Evolutionary conservation across 805 yeast species (phyloP).

Genomic region (Candida maris): DNA sequence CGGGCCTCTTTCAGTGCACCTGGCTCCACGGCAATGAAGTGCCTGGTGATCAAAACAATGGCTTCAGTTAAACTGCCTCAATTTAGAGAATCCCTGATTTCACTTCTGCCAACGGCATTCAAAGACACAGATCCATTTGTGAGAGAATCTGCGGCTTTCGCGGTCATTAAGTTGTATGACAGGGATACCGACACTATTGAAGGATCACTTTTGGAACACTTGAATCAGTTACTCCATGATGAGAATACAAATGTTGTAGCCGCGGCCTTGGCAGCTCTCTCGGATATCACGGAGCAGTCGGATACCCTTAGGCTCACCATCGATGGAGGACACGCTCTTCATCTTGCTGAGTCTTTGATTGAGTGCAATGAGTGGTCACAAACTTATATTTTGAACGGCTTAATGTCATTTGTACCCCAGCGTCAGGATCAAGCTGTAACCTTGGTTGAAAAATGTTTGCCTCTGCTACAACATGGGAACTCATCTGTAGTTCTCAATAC

Average conservation of each 20-base stretch:
- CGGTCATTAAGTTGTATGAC: slow-evolving; percentile 65
- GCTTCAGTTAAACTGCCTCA: slow-evolving; percentile 55
- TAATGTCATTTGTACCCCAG: slow-evolving; percentile 70
- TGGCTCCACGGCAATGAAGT: slow-evolving; percentile 43
- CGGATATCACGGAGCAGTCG: slow-evolving; percentile 58
- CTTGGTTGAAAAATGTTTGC: slow-evolving; percentile 60
- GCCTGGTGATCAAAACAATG: slow-evolving; percentile 62
- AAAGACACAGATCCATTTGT: slow-evolving; percentile 54
- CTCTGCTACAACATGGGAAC: slow-evolving; percentile 76
- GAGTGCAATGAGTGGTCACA: slow-evolving; percentile 73
- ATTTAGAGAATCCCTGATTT: slow-evolving; percentile 45
- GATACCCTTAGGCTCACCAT: slow-evolving; percentile 49
- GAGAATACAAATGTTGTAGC: slow-evolving; percentile 59
- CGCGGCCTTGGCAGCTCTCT: slow-evolving; percentile 65
- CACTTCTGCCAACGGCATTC: slow-evolving; percentile 33
- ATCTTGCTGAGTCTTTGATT: slow-evolving; percentile 37
- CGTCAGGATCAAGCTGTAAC: slow-evolving; percentile 59
- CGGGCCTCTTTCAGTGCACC: slow-evolving; percentile 42
- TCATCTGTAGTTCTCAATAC: slow-evolving; percentile 78
- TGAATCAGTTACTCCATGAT: slow-evolving; percentile 56
- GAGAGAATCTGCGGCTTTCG: slow-evolving; percentile 65
- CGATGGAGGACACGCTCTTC: slow-evolving; percentile 44
- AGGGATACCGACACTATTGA: slow-evolving; percentile 44
- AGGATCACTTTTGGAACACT: slow-evolving; percentile 41
- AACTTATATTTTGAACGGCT: slow-evolving; percentile 57